Evolutionary conservation across 345 rosid genomes (phyloP), one percentile per base, ranked within the genome.

Genomic region (Bretschneidera sinensis): DNA sequence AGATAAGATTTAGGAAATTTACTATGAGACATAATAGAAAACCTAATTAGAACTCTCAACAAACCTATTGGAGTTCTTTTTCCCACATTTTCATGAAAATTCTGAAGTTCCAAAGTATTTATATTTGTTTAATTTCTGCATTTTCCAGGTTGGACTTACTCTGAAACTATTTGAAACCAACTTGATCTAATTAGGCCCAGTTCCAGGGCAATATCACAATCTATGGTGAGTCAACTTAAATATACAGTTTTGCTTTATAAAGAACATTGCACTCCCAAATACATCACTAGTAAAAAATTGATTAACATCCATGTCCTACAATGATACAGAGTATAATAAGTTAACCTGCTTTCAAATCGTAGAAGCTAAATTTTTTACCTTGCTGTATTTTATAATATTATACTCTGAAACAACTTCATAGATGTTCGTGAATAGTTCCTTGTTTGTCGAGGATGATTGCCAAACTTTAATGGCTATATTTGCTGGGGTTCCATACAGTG

Each of bases 401-500:
- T n/a, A n/a, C 15, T 39, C 33, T 28, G 33, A 28, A 28, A 2
- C 8, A 8, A 39, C n/a, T 39, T 39, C 45, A 4, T 11, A 4
- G 45, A 7, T 39, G 6, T 39, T 11, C 45, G 4, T 5, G 4
- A 39, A 39, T n/a, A n/a, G n/a, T n/a, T n/a, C n/a, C 45, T 39
- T 39, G 15, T 39, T 31, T 4, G 4, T 31, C 6, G 35, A 31
- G 4, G 4, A 31, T 31, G 35, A 31, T 39, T 39, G 45, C 10
- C 45, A 1, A 39, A 39, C 6, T 11, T 39, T 39, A 39, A 39
- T 7, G 45, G 11, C 15, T 39, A 39, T 14, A 39, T 57, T 55
- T 68, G 17, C 78, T 82, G 96, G 96, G 47, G 91, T 86, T 68
- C 92, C 92, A 33, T 89, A 81, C 62, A 89, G 91, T 55, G 92